Conservation (phyloP, 1,284 basidiomycete species). For the Irpex rosettiformis region DNA sequence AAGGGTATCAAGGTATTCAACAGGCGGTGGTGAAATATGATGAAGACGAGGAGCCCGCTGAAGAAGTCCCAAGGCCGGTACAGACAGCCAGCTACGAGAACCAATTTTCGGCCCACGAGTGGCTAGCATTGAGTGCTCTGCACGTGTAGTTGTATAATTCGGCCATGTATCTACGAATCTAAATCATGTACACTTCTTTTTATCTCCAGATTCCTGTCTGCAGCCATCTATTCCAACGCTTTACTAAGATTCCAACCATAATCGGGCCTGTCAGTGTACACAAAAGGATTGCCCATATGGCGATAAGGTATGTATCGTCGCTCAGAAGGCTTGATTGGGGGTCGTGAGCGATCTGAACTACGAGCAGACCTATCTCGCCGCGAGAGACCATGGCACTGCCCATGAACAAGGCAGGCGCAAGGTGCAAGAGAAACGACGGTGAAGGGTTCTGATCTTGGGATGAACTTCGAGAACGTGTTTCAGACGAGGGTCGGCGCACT, state of each 20-base stretch:
- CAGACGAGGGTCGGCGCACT: not conserved
- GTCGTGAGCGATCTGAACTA: conserved; percentile 27
- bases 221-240: conserved; percentile 14
- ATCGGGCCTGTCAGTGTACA: conserved; percentile 47
- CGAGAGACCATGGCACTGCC: conserved; percentile 46
- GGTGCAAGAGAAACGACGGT: not conserved
- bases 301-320: conserved; percentile 40
- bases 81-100: not conserved
- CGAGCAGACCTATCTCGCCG: conserved; percentile 50
- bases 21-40: not conserved
- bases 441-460: not conserved
- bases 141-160: too few relatives aligned
- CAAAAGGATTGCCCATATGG: conserved; percentile 47
- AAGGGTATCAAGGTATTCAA: not conserved
- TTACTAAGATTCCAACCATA: conserved; percentile 30
- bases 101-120: not conserved
- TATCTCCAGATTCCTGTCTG: not conserved
- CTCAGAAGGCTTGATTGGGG: conserved; percentile 24
- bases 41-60: conserved; percentile 5
- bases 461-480: not conserved
- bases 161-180: not conserved
- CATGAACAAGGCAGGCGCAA: conserved; percentile 17
- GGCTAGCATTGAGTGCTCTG: not conserved
- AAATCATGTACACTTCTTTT: too few relatives aligned
- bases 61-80: not conserved